Base-by-base conservation (phyloP, 1,139 yeast genomes). In the Zygoascus meyerae region DNA sequence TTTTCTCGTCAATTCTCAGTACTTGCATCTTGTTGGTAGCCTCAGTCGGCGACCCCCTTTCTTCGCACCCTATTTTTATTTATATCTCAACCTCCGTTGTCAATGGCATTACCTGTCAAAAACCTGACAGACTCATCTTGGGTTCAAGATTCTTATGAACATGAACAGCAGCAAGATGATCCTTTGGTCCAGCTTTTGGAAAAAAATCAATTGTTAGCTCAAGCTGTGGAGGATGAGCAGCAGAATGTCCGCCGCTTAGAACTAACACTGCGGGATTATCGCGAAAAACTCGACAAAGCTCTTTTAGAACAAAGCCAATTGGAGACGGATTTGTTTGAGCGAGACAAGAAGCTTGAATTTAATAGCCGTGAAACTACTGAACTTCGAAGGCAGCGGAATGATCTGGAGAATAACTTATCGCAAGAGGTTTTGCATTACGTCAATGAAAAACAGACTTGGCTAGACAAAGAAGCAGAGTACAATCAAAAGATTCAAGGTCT, bases 361-460 rank as follows among this genome's bases (percentile, higher is more conserved):
- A 51, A 60, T 39, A 51, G 53, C 18, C 42, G 42, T 17, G 60
- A 62, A 50, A 47, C 56, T 31, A 56, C 57, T 44, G 57, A 52
- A 2, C 44, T 53, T 33, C 54, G 55, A 41, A 50, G 51, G 17
- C 46, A 54, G 40, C 57, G 53, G 42, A 62, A 55, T 21, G 55
- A 50, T 35, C 50, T 56, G 28, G 61, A 60, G 42, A 43, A 51
- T 16, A 61, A 56, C 29, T 39, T 58, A 11, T 53, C 58, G 5
- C 53, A 55, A 47, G 61, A 56, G 44, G 58, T 63, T 26, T 58
- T 60, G 54, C 62, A 57, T 36, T 56, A 60, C 45, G 58, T 65
- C 38, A 64, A 66, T 45, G 62, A 61, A 44, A 67, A 66, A 48
- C 58, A 60, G 35, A 55, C 50, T 36, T 65, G 66, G 64, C 53